Conservation (phyloP, 192 early-diverging fungal species). For the Pilaira anomala region DNA sequence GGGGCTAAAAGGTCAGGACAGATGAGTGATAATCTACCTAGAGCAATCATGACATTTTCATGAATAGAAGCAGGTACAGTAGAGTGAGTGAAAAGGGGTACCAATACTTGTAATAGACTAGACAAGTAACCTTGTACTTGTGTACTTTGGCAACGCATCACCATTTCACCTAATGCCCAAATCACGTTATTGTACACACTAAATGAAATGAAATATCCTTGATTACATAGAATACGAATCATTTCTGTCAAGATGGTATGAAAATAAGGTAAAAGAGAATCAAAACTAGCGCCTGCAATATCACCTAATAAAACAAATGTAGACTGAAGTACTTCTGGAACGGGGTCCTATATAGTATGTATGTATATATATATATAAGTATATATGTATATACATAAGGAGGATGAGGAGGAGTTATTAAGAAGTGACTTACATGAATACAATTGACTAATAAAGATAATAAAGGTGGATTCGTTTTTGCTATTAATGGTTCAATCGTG, state of each 20-base stretch:
- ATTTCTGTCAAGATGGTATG: constrained; percentile 72
- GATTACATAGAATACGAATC: constrained; percentile 63
- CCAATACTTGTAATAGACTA: constrained; percentile 73
- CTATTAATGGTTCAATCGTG: constrained; percentile 68
- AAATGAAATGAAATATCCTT: constrained; percentile 60
- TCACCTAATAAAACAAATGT: constrained; percentile 95
- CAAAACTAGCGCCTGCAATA: constrained; percentile 84
- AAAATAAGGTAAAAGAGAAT: constrained; percentile 72
- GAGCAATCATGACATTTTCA: constrained; percentile 94
- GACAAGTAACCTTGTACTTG: constrained; percentile 70
- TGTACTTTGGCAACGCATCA: constrained; percentile 61
- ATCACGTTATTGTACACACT: constrained; percentile 92
- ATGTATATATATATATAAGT: background rate
- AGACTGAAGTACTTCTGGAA: constrained; percentile 78
- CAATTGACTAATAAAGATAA: constrained; percentile 74
- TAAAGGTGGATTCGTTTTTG: constrained; percentile 59
- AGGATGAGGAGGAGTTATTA: background rate
- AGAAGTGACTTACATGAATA: constrained; percentile 56
- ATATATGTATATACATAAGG: background rate
- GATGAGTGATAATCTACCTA: constrained; percentile 85
- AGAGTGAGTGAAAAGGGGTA: constrained; percentile 70
- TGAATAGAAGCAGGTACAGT: constrained; percentile 62
- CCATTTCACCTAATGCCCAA: constrained; percentile 96
- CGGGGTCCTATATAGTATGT: constrained; percentile 36
- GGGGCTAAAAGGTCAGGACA: constrained; percentile 80